These are phyloP conservation scores for Tolypocladium paradoxum DNA, from an alignment of 2,329 filamentous ascomycete genomes.

Conservation along the genomic window DNA sequence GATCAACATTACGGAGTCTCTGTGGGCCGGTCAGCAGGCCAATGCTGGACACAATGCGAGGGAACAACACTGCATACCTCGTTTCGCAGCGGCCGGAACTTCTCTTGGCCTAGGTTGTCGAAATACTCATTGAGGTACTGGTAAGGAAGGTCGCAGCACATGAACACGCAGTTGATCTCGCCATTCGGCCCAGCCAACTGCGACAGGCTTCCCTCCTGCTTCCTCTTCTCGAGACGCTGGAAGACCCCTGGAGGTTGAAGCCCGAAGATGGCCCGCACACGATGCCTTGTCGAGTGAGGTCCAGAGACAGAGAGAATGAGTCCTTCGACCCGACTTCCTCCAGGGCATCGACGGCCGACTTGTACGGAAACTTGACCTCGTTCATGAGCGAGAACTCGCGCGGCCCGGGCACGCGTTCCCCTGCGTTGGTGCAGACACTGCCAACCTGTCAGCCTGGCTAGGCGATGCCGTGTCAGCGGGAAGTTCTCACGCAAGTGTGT, in stretches of 20 bases:
- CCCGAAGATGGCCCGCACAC: constrained; percentile 51
- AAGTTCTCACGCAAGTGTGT: constrained; percentile 18
- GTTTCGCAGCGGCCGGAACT: constrained; percentile 35
- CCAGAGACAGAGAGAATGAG: constrained; percentile 41
- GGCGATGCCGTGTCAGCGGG: neutral
- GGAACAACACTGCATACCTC: constrained; percentile 17
- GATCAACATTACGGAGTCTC: constrained; percentile 36
- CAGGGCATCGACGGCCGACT: constrained; percentile 38
- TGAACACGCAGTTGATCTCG: constrained; percentile 43
- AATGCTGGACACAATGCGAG: neutral
- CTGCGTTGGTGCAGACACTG: constrained; percentile 45
- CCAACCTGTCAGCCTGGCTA: constrained; percentile 3
- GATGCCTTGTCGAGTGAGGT: constrained; percentile 46
- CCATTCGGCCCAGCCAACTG: constrained; percentile 34
- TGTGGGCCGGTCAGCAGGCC: constrained; percentile 15
- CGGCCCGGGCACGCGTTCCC: constrained; percentile 48
- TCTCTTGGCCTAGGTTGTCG: constrained; percentile 34
- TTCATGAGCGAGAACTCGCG: constrained; percentile 38
- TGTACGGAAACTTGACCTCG: constrained; percentile 48
- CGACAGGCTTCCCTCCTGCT: constrained; percentile 30
- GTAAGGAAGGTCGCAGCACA: constrained; percentile 52
- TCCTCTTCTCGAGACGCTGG: constrained; percentile 36
- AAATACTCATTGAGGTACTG: constrained; percentile 52
- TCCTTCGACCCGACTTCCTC: constrained; percentile 45
- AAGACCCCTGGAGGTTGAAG: constrained; percentile 42